Evolutionary conservation across 805 yeast genomes (phyloP).

Genomic region (Myxozyma lipomycoides): DNA sequence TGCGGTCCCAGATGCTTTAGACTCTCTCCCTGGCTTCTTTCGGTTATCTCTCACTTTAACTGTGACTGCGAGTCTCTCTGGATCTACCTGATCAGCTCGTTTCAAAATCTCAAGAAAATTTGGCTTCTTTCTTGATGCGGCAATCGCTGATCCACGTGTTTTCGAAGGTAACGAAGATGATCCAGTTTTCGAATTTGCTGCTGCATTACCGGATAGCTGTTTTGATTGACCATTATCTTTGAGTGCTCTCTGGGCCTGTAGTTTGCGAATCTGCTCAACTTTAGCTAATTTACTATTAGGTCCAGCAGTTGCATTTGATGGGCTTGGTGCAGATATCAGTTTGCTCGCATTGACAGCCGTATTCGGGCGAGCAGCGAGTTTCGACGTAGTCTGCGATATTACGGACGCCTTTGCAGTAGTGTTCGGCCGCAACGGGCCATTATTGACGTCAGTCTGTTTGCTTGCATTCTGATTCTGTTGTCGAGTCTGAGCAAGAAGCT

Average conservation of each 20-base stretch:
- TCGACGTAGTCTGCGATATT: too few species aligned
- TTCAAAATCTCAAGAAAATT: conserved; percentile 66
- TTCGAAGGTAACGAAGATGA: conserved; percentile 5
- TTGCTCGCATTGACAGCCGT: too few species aligned
- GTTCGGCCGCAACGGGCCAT: too few species aligned
- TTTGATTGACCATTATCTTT: neutral
- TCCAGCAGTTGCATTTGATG: too few species aligned
- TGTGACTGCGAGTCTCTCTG: conserved; percentile 43
- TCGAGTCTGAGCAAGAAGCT: conserved; percentile 32
- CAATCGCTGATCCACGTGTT: neutral
- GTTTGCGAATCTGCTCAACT: neutral
- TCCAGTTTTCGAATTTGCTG: conserved; percentile 5
- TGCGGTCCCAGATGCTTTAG: neutral
- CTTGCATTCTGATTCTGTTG: too few species aligned
- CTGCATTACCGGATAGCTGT: neutral
- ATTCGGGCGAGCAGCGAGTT: too few species aligned
- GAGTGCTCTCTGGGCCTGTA: neutral
- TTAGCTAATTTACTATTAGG: neutral
- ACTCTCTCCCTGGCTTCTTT: conserved; percentile 8
- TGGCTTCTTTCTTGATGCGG: conserved; percentile 36
- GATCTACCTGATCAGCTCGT: conserved; percentile 59
- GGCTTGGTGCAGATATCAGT: too few species aligned
- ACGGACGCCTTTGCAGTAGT: too few species aligned
- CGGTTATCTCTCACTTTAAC: conserved; percentile 38
- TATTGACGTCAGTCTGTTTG: too few species aligned